phyloP scores from a whole-genome alignment of 2,329 filamentous ascomycete species.

The Penicillium fuscoglaucum region DNA sequence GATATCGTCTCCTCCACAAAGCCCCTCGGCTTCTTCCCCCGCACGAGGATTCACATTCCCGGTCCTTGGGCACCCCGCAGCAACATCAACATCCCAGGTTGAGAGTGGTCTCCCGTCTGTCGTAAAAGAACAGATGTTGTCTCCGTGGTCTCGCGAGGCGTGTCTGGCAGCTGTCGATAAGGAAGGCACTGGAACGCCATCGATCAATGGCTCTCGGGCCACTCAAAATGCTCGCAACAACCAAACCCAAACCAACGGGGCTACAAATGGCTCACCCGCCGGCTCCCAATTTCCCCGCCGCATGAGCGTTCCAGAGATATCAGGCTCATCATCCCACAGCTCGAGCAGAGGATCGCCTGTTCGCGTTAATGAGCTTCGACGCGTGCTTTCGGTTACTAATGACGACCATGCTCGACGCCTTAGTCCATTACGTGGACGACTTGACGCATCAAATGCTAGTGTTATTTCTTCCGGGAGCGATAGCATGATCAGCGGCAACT shows the following conservation, averaged over 20 bases:
- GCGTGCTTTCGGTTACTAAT: conserved; percentile 47
- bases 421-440: conserved; percentile 46
- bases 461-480: conserved; percentile 45
- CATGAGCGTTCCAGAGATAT: conserved; percentile 40
- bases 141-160: conserved; percentile 75
- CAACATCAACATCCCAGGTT: conserved; percentile 34
- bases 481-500: conserved; percentile 46
- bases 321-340: conserved; percentile 35
- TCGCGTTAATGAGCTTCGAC: conserved; percentile 50
- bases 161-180: conserved; percentile 68
- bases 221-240: conserved; percentile 44
- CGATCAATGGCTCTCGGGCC: conserved; percentile 71
- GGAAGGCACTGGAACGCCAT: conserved; percentile 68
- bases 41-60: conserved; percentile 64
- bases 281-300: conserved; percentile 36
- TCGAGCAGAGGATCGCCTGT: conserved; percentile 49
- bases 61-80: conserved; percentile 53
- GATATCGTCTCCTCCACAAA: conserved; percentile 63
- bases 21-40: conserved; percentile 71
- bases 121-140: conserved; percentile 73
- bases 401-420: conserved; percentile 38
- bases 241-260: conserved; percentile 32
- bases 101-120: conserved; percentile 63
- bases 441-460: conserved; percentile 36
- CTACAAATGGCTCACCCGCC: conserved; percentile 34